Percentiles rank a stretch among this genome's conserved stretches.
These are phyloP conservation scores for Lactarius indigo DNA, from an alignment of 768 basidiomycete species.

Conservation along the genomic window DNA sequence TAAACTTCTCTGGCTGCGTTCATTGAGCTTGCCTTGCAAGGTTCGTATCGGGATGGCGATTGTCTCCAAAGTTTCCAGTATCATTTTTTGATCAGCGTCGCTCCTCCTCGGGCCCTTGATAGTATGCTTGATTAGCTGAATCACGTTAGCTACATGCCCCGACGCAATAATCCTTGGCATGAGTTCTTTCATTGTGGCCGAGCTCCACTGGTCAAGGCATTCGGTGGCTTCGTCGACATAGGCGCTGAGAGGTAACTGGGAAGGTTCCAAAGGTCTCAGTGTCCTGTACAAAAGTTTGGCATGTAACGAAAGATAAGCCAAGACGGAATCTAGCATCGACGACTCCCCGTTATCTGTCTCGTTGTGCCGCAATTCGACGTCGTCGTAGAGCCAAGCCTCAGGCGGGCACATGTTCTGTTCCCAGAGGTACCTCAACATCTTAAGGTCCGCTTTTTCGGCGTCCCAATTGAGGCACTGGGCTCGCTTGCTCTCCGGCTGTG, in stretches of 20 bases:
- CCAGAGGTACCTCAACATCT: not conserved
- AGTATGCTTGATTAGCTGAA: not conserved
- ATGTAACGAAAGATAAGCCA: slow-evolving; percentile 1
- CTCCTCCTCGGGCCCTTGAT: not conserved
- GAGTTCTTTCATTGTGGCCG: not conserved
- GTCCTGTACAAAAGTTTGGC: slow-evolving; percentile 2
- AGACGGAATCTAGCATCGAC: not conserved
- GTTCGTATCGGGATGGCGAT: not conserved
- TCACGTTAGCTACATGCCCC: slow-evolving; percentile 6
- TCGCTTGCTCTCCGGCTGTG: not conserved
- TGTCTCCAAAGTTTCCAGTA: not conserved
- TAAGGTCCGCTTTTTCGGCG: not conserved
- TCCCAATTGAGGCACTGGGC: not conserved
- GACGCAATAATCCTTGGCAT: slow-evolving; percentile 1
- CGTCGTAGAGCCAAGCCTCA: not conserved
- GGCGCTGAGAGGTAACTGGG: not conserved
- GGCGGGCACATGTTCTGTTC: not conserved
- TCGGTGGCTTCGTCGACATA: not conserved
- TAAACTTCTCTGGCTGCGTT: not conserved
- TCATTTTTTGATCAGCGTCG: not conserved
- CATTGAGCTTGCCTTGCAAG: not conserved
- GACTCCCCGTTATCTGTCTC: not conserved
- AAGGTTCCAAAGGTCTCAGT: not conserved
- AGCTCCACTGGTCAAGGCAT: slow-evolving; percentile 9
- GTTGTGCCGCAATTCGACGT: not conserved